phyloP scores from a whole-genome alignment of 352 stramenopile genomes.

The Globisporangium megalacanthum region DNA sequence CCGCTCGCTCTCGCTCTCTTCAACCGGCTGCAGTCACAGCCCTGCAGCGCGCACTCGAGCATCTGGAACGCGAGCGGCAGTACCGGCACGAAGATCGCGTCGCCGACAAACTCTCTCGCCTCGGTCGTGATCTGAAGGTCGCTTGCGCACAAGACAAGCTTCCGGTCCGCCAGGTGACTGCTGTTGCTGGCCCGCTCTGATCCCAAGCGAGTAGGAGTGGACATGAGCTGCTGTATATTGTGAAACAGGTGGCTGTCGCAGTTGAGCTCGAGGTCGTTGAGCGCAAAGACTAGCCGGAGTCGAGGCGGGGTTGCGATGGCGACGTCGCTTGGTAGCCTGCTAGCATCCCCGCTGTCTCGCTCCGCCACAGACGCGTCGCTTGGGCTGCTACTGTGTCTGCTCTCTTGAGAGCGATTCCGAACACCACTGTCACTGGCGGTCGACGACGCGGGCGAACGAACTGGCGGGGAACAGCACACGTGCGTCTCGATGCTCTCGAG shows the following conservation, averaged over 20 bases:
- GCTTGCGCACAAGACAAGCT: slow-evolving; percentile 25
- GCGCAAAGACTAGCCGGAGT: slow-evolving; percentile 31
- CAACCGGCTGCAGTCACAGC: slow-evolving; percentile 38
- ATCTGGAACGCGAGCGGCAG: slow-evolving; percentile 65
- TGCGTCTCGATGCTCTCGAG: slow-evolving; percentile 53
- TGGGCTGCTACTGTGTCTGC: slow-evolving; percentile 1
- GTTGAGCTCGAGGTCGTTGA: slow-evolving; percentile 51
- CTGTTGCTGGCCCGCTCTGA: not conserved
- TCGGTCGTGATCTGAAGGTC: slow-evolving; percentile 52
- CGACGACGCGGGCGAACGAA: slow-evolving; percentile 15
- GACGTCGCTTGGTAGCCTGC: not conserved
- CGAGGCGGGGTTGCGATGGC: slow-evolving; percentile 19
- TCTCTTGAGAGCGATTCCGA: not conserved
- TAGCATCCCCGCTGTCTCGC: not conserved
- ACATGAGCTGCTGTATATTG: slow-evolving; percentile 27
- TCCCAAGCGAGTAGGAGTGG: not conserved
- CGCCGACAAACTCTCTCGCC: slow-evolving; percentile 54
- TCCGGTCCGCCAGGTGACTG: slow-evolving; percentile 9
- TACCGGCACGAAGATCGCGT: slow-evolving; percentile 57
- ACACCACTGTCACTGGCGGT: not conserved
- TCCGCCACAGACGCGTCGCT: not conserved
- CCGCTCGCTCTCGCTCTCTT: not conserved
- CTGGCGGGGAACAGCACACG: slow-evolving; percentile 20
- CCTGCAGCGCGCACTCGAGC: slow-evolving; percentile 59
- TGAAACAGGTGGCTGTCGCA: slow-evolving; percentile 31